Conservation (phyloP, 108 stramenopile genomes). For the Conticribra guillardii region DNA sequence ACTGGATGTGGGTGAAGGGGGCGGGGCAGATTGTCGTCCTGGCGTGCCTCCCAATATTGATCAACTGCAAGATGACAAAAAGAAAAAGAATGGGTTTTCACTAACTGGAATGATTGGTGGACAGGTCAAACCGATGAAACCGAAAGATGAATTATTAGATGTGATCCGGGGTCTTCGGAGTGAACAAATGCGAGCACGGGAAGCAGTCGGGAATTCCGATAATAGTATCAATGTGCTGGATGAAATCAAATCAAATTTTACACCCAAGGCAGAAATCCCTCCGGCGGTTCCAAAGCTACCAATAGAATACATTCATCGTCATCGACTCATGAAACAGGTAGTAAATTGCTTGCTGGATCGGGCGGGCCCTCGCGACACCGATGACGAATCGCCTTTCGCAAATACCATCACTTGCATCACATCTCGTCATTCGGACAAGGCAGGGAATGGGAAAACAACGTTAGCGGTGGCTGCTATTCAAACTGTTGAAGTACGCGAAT, state of each 20-base stretch:
- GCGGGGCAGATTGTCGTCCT: background rate
- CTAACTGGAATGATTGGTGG: constrained; percentile 23
- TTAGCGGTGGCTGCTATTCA: constrained; percentile 89
- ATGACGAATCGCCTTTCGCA: constrained; percentile 55
- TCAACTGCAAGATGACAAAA: constrained; percentile 34
- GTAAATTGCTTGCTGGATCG: constrained; percentile 83
- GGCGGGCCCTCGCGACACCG: constrained; percentile 61
- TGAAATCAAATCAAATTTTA: constrained; percentile 81
- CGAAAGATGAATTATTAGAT: constrained; percentile 85
- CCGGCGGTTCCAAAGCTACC: constrained; percentile 83
- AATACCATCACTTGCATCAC: constrained; percentile 84
- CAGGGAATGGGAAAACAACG: constrained; percentile 89
- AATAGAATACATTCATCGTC: constrained; percentile 86
- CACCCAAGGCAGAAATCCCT: constrained; percentile 86
- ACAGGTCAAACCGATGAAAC: constrained; percentile 60
- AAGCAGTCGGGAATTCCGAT: constrained; percentile 45
- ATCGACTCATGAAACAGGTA: constrained; percentile 87
- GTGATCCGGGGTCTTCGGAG: constrained; percentile 78
- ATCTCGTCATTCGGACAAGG: constrained; percentile 87
- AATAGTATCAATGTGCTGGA: constrained; percentile 34
- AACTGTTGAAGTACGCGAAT: constrained; percentile 85
- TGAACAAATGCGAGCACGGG: constrained; percentile 77
- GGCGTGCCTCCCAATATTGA: constrained; percentile 30
- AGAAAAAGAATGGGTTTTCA: constrained; percentile 24
- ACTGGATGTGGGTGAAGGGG: constrained; percentile 25